These are phyloP conservation scores for Fusarium oxysporum DNA, from an alignment of 2,329 filamentous ascomycete genomes.

Conservation along the genomic window DNA sequence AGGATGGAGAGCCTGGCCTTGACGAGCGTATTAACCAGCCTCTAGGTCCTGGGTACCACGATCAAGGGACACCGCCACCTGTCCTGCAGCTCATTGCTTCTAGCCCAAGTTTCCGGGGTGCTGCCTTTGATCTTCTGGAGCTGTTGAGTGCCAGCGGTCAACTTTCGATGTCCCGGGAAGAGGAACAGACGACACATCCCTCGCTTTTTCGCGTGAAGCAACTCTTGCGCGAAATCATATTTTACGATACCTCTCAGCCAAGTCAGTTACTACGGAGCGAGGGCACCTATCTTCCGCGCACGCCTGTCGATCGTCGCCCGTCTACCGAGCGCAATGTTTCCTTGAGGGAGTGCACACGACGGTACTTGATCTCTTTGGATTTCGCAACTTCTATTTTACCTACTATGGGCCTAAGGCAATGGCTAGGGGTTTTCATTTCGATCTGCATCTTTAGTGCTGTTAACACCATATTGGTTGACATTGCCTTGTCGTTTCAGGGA, in stretches of 20 bases:
- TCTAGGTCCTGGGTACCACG: conserved; percentile 18
- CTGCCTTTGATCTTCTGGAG: conserved; percentile 64
- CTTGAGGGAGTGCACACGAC: conserved; percentile 62
- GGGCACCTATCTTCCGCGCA: conserved; percentile 31
- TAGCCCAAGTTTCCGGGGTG: conserved; percentile 63
- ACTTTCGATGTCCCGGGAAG: conserved; percentile 60
- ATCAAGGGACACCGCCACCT: conserved; percentile 58
- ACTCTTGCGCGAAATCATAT: conserved; percentile 65
- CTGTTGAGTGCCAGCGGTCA: conserved; percentile 63
- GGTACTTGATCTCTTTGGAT: conserved; percentile 67
- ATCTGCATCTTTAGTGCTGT: conserved; percentile 70
- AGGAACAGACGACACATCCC: conserved; percentile 62
- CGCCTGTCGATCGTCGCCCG: conserved; percentile 58
- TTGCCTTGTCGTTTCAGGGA: conserved; percentile 43
- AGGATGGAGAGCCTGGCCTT: conserved; percentile 58
- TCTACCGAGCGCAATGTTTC: conserved; percentile 60
- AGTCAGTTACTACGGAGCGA: conserved; percentile 54
- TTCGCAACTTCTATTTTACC: conserved; percentile 54
- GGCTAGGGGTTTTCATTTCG: conserved; percentile 65
- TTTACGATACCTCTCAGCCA: conserved; percentile 64
- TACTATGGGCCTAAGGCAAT: conserved; percentile 57
- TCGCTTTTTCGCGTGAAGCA: conserved; percentile 66
- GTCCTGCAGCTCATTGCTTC: conserved; percentile 62
- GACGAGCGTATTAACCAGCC: conserved; percentile 35
- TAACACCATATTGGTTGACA: conserved; percentile 63